A percentile compares a stretch with the other conserved stretches of the same genome.
These are phyloP conservation scores for Mycosphaerella sp. DNA, from an alignment of 2,329 filamentous ascomycete species.

Conservation along the genomic window DNA sequence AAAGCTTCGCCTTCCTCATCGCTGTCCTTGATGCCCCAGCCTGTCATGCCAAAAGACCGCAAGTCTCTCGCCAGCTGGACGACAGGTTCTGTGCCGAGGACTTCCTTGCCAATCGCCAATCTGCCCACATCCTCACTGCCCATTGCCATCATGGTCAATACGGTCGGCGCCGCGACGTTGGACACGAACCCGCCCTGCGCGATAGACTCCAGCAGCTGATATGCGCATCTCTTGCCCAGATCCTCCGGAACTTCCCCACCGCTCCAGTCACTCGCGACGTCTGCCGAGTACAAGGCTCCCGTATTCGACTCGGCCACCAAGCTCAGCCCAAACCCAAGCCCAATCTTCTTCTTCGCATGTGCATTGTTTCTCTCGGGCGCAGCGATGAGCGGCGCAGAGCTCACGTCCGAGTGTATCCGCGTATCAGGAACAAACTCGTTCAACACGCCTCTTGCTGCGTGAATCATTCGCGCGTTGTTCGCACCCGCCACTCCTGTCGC, in stretches of 20 bases:
- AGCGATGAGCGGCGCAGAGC: constrained; percentile 54
- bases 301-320: constrained; percentile 89
- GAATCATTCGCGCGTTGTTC: constrained; percentile 94
- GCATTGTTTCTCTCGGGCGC: constrained; percentile 63
- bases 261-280: constrained; percentile 64
- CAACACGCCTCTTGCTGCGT: constrained; percentile 76
- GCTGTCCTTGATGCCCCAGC: constrained; percentile 76
- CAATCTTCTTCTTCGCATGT: constrained; percentile 52
- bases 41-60: constrained; percentile 79
- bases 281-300: constrained; percentile 80
- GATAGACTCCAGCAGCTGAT: constrained; percentile 79
- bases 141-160: constrained; percentile 94
- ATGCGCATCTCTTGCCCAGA: constrained; percentile 79
- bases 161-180: constrained; percentile 61
- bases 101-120: constrained; percentile 70
- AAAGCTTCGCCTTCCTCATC: constrained; percentile 63
- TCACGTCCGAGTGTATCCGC: constrained; percentile 71
- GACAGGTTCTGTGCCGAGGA: constrained; percentile 73
- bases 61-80: constrained; percentile 78
- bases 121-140: constrained; percentile 92
- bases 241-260: constrained; percentile 86
- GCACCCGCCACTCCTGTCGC: constrained; percentile 83
- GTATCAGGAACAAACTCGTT: constrained; percentile 84
- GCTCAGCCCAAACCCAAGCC: constrained; percentile 85
- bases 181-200: constrained; percentile 76